Percentiles rank a stretch among this genome's conserved stretches.
Evolutionary conservation across 768 basidiomycete species (phyloP).

Genomic region (Hirschioporus abietinus): DNA sequence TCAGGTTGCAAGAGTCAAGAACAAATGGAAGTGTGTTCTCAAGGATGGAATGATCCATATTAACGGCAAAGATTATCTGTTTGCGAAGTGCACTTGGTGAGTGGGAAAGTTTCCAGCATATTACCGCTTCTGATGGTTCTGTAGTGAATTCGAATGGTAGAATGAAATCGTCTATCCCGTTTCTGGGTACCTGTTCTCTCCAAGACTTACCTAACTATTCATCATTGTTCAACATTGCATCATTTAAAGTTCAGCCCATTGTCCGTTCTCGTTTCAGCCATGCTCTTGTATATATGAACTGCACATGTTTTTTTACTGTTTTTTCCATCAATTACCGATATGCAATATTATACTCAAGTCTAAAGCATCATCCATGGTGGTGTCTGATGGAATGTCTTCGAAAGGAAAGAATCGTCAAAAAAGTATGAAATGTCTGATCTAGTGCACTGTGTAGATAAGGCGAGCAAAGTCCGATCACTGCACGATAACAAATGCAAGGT

Average conservation of each 20-base stretch:
- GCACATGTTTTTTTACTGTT: not conserved
- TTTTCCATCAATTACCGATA: not conserved
- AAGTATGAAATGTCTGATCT: too few species aligned
- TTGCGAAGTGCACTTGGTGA: constrained; percentile 94
- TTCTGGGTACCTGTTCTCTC: not conserved
- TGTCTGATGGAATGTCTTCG: too few species aligned
- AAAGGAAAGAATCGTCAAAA: too few species aligned
- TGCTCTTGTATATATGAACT: constrained; percentile 4
- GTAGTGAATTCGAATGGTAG: constrained; percentile 5
- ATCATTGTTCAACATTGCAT: not conserved
- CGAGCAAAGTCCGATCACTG: too few species aligned
- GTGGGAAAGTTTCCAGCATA: constrained; percentile 19
- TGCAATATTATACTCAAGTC: not conserved
- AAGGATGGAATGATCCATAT: constrained; percentile 98
- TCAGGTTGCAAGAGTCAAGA: constrained; percentile 98
- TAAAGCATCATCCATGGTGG: too few species aligned
- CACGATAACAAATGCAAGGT: too few species aligned
- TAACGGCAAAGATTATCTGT: constrained; percentile 96
- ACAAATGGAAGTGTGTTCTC: constrained; percentile 98
- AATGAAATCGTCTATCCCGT: not conserved
- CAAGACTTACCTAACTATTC: not conserved
- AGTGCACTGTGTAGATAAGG: too few species aligned
- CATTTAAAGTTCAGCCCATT: not conserved
- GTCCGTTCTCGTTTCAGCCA: not conserved
- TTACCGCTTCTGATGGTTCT: not conserved